Percentiles rank a stretch among this genome's conserved stretches.
These are phyloP conservation scores for Sarcocystis neurona DNA, from an alignment of 169 alveolate species.

Conservation along the genomic window DNA sequence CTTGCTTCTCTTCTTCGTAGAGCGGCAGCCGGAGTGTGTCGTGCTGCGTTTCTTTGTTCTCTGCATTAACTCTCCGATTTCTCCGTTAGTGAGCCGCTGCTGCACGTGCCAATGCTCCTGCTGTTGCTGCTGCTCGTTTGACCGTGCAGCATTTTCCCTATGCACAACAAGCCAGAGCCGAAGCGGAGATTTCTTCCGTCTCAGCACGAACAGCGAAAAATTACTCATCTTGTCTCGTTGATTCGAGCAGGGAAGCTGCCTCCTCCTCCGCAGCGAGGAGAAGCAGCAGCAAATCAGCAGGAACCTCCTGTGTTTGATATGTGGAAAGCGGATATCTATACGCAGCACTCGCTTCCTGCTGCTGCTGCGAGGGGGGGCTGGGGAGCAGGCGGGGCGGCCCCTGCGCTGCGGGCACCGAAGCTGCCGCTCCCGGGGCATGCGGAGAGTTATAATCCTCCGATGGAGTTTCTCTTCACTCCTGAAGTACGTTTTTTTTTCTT, in stretches of 20 bases:
- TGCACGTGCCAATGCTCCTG: slow-evolving; percentile 11
- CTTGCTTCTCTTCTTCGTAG: background rate
- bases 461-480: slow-evolving; percentile 85
- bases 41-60: background rate
- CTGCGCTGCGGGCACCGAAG: slow-evolving; percentile 91
- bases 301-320: slow-evolving; percentile 75
- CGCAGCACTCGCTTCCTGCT: no score
- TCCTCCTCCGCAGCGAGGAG: slow-evolving; percentile 31
- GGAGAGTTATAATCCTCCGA: slow-evolving; percentile 94
- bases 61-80: background rate
- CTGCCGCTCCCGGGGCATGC: slow-evolving; percentile 91
- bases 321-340: slow-evolving; percentile 77
- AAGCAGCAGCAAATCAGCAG: background rate
- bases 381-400: slow-evolving; percentile 73
- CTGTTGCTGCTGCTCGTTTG: slow-evolving; percentile 30
- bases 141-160: slow-evolving; percentile 56
- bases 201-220: slow-evolving; percentile 16
- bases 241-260: slow-evolving; percentile 50
- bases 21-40: background rate
- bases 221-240: slow-evolving; percentile 7
- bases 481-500: no score
- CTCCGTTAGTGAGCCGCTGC: background rate
- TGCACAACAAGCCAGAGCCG: slow-evolving; percentile 27
- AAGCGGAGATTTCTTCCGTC: slow-evolving; percentile 47
- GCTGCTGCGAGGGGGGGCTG: slow-evolving; percentile 49